A percentile compares a stretch with the other conserved stretches of the same genome.
These are phyloP conservation scores for Leccinellum rugosiceps DNA, from an alignment of 768 basidiomycete genomes.

Conservation along the genomic window DNA sequence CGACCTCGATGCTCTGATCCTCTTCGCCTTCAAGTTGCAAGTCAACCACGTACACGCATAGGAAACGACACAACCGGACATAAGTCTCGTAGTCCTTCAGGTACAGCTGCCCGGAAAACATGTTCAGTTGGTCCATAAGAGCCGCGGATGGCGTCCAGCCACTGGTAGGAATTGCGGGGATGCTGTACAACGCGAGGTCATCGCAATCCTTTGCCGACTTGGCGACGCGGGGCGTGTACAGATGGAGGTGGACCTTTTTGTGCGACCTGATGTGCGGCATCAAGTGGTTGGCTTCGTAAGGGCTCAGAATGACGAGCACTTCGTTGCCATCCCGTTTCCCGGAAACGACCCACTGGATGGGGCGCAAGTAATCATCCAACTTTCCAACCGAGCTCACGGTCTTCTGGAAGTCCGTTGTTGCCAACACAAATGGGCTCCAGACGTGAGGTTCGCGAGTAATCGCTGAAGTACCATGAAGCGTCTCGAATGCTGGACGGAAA, in stretches of 20 bases:
- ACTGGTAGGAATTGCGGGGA: not conserved
- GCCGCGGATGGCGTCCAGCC: not conserved
- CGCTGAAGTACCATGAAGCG: not conserved
- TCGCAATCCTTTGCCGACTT: not conserved
- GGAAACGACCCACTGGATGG: not conserved
- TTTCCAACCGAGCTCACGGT: constrained; percentile 5
- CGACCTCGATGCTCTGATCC: not conserved
- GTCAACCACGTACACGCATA: constrained; percentile 2
- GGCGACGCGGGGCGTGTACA: not conserved
- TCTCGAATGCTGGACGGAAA: not conserved
- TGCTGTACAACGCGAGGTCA: not conserved
- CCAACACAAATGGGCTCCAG: not conserved
- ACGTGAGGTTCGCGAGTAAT: not conserved
- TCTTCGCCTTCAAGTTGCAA: not conserved
- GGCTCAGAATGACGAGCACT: not conserved
- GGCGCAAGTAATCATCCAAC: not conserved
- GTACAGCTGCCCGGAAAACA: not conserved
- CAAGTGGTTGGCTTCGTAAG: constrained; percentile 34
- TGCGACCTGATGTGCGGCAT: constrained; percentile 33
- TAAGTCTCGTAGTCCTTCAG: not conserved
- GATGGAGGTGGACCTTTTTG: not conserved
- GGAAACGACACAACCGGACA: not conserved
- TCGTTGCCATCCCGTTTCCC: not conserved
- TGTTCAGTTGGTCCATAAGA: not conserved
- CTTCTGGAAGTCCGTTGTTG: not conserved